phyloP scores from a whole-genome alignment of 805 yeast species.

The Cyberlindnera japonica region DNA sequence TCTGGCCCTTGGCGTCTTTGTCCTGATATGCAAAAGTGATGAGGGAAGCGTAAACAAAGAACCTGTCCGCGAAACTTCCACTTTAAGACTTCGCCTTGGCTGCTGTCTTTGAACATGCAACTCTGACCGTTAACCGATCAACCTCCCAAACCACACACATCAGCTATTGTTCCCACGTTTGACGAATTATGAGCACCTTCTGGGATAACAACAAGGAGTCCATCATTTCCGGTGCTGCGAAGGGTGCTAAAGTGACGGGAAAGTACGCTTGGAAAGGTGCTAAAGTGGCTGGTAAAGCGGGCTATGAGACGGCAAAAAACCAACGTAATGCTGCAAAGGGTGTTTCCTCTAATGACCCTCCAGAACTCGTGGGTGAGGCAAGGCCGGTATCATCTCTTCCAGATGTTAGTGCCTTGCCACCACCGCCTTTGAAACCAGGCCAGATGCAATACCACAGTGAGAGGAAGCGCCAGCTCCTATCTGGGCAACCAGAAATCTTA shows the following conservation, averaged over 20 bases:
- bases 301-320: slow-evolving; percentile 37
- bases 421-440: slow-evolving; percentile 39
- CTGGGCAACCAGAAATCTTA: slow-evolving; percentile 1
- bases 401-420: slow-evolving; percentile 30
- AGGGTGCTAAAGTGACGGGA: slow-evolving; percentile 36
- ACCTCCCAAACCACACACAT: background rate
- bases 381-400: slow-evolving; percentile 9
- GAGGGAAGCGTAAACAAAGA: slow-evolving; percentile 4
- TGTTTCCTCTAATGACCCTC: slow-evolving; percentile 1
- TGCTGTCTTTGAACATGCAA: too few species aligned
- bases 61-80: background rate
- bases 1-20: too few species aligned
- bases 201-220: slow-evolving; percentile 42
- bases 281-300: slow-evolving; percentile 38
- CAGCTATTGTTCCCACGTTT: background rate
- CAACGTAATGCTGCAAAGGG: slow-evolving; percentile 12
- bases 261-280: slow-evolving; percentile 37
- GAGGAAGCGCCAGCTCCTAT: slow-evolving; percentile 9
- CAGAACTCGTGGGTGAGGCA: slow-evolving; percentile 12
- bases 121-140: background rate
- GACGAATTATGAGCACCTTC: slow-evolving; percentile 27
- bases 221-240: slow-evolving; percentile 32
- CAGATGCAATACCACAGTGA: slow-evolving; percentile 31
- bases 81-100: too few species aligned
- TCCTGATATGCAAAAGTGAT: too few species aligned